These are phyloP conservation scores for Alternaria incomplexa DNA, from an alignment of 2,329 filamentous ascomycete species.

Conservation along the genomic window DNA sequence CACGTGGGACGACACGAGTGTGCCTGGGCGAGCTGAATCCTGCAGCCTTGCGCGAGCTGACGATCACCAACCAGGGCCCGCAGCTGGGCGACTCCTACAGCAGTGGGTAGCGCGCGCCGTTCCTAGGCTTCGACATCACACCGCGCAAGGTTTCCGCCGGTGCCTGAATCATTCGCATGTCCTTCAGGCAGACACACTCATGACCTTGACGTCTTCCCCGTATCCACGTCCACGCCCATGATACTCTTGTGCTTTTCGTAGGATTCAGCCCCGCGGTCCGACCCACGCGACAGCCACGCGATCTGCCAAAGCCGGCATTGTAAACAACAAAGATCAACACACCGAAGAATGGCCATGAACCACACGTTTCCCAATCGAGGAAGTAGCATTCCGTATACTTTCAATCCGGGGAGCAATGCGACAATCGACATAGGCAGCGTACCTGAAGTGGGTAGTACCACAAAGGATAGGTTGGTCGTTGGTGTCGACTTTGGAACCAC, in stretches of 20 bases:
- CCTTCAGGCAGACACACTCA: slow-evolving; percentile 36
- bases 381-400: slow-evolving; percentile 40
- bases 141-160: slow-evolving; percentile 14
- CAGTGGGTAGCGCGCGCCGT: slow-evolving; percentile 10
- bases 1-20: slow-evolving; percentile 5
- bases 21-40: slow-evolving; percentile 11
- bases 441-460: slow-evolving; percentile 18
- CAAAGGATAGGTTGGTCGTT: slow-evolving; percentile 71
- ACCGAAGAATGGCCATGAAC: slow-evolving; percentile 25
- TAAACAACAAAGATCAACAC: slow-evolving; percentile 4
- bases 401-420: slow-evolving; percentile 37
- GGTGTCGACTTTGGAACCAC: slow-evolving; percentile 87
- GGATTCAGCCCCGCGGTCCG: slow-evolving; percentile 18
- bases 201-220: slow-evolving; percentile 29
- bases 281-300: slow-evolving; percentile 20
- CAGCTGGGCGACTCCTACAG: slow-evolving; percentile 18
- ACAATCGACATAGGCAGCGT: slow-evolving; percentile 19
- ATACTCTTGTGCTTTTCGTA: background rate
- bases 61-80: slow-evolving; percentile 19
- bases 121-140: slow-evolving; percentile 33
- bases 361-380: slow-evolving; percentile 28
- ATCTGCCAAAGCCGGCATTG: background rate
- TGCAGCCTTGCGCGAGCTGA: slow-evolving; percentile 20
- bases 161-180: slow-evolving; percentile 37
- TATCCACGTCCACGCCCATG: slow-evolving; percentile 9